phyloP scores from a whole-genome alignment of 495 filamentous ascomycete genomes.

The Tuber indicum region DNA sequence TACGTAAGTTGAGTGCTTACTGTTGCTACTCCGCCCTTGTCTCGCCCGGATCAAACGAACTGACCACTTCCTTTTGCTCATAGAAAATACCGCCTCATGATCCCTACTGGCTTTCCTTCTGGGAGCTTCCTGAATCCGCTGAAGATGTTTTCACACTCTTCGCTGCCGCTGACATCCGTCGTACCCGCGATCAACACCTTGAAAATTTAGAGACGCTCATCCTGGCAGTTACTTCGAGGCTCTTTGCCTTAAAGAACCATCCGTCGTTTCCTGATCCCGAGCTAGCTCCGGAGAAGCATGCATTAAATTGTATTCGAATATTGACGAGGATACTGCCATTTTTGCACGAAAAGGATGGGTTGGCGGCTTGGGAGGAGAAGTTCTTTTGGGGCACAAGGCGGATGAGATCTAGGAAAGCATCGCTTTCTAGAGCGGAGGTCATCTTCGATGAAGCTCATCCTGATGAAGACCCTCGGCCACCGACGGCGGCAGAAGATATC shows the following conservation, averaged over 20 bases:
- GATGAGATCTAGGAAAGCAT: constrained; percentile 52
- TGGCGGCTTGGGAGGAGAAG: constrained; percentile 80
- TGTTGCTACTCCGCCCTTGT: neutral
- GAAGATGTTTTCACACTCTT: constrained; percentile 98
- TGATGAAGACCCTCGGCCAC: constrained; percentile 49
- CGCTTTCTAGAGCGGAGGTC: constrained; percentile 60
- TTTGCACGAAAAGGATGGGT: constrained; percentile 80
- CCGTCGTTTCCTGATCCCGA: constrained; percentile 85
- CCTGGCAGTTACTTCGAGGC: constrained; percentile 68
- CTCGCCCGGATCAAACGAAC: neutral
- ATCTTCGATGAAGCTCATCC: constrained; percentile 72
- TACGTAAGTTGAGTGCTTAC: constrained; percentile 38
- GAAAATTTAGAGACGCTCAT: constrained; percentile 90
- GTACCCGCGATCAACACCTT: constrained; percentile 76
- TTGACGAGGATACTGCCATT: constrained; percentile 88
- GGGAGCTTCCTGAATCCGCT: constrained; percentile 91
- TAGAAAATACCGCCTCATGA: constrained; percentile 78
- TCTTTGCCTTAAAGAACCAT: constrained; percentile 76
- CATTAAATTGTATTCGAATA: constrained; percentile 87
- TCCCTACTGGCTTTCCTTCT: constrained; percentile 93
- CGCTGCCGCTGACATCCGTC: constrained; percentile 84
- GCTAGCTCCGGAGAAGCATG: constrained; percentile 80
- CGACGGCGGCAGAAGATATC: constrained; percentile 54
- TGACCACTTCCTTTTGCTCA: neutral
- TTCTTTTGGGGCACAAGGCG: constrained; percentile 84